Conservation (phyloP, 208 protist genomes). For the Leishmania gerbilli region DNA sequence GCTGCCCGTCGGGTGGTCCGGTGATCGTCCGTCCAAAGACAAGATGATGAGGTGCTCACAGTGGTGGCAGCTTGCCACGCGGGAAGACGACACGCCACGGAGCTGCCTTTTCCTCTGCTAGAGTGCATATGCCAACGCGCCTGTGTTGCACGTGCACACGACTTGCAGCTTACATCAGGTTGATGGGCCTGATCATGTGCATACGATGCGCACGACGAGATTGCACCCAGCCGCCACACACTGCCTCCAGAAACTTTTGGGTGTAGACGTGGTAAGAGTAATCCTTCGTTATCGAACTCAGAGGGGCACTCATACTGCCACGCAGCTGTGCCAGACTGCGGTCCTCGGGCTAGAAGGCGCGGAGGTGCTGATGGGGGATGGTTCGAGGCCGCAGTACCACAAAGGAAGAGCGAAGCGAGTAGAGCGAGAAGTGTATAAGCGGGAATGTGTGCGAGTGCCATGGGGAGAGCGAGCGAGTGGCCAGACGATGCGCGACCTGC, state of each 20-base stretch:
- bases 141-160: background rate
- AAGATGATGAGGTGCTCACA: background rate
- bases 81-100: background rate
- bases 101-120: background rate
- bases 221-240: too few relatives aligned
- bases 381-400: background rate
- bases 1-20: background rate
- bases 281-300: background rate
- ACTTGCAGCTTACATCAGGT: too few relatives aligned
- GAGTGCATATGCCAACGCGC: background rate
- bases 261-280: background rate
- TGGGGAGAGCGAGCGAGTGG: background rate
- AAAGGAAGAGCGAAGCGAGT: background rate
- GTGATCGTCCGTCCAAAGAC: background rate
- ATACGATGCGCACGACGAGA: too few relatives aligned
- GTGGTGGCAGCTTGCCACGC: background rate
- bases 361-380: background rate
- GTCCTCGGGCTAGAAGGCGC: background rate
- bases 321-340: background rate
- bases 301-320: background rate
- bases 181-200: too few relatives aligned
- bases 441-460: background rate
- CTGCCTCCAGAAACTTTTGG: too few relatives aligned
- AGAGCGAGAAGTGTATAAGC: background rate
- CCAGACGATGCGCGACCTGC: background rate